These are phyloP conservation scores for Pittosporum tobira DNA, from an alignment of 129 eudicot genomes.

Conservation along the genomic window DNA sequence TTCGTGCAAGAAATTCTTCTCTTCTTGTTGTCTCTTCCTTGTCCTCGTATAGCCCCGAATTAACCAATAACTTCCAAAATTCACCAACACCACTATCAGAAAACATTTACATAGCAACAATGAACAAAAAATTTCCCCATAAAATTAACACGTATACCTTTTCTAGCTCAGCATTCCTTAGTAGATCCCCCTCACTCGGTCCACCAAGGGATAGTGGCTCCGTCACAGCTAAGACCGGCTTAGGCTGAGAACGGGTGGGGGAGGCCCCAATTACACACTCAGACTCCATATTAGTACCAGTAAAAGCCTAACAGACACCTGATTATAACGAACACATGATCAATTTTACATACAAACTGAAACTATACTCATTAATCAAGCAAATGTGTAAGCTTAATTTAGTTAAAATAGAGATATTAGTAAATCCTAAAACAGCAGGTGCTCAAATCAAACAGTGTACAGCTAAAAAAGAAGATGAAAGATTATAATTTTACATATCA, in stretches of 20 bases:
- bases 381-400: background rate
- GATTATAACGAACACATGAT: background rate
- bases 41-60: slow-evolving; percentile 13
- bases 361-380: background rate
- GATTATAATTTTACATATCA: background rate
- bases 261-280: slow-evolving; percentile 25
- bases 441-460: background rate
- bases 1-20: slow-evolving; percentile 9
- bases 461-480: background rate
- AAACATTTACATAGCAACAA: background rate
- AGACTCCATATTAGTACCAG: slow-evolving; percentile 24
- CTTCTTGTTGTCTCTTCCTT: slow-evolving; percentile 11
- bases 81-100: background rate
- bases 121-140: background rate
- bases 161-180: slow-evolving; percentile 31
- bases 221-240: slow-evolving; percentile 15
- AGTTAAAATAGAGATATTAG: background rate
- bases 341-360: background rate
- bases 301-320: slow-evolving; percentile 1
- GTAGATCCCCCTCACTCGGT: slow-evolving; percentile 23
- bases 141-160: slow-evolving; percentile 15
- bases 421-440: background rate
- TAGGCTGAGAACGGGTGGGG: slow-evolving; percentile 21
- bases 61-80: background rate
- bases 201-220: slow-evolving; percentile 35